These are phyloP conservation scores for Oryza rufipogon DNA, from an alignment of 176 grass and related monocot species.

Conservation along the genomic window DNA sequence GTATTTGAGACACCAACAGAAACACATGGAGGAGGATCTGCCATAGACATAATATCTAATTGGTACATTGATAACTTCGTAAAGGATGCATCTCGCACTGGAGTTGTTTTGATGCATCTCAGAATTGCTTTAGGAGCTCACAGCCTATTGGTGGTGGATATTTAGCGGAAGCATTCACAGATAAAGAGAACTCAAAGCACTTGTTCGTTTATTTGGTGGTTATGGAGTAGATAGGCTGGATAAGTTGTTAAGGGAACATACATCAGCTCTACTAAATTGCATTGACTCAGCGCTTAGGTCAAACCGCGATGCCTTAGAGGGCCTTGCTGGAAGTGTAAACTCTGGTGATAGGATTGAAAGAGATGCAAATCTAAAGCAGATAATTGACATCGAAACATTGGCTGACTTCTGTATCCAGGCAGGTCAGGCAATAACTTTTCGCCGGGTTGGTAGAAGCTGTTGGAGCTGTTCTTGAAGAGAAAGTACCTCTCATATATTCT, in stretches of 20 bases:
- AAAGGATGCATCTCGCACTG: slow-evolving; percentile 70
- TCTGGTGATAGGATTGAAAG: slow-evolving; percentile 93
- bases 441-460: slow-evolving; percentile 79
- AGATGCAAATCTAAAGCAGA: slow-evolving; percentile 90
- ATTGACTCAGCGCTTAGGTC: slow-evolving; percentile 87
- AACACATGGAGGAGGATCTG: slow-evolving; percentile 73
- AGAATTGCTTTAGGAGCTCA: slow-evolving; percentile 81
- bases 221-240: slow-evolving; percentile 95
- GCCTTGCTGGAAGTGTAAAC: slow-evolving; percentile 79
- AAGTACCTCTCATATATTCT: slow-evolving; percentile 83
- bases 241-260: slow-evolving; percentile 81
- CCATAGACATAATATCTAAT: slow-evolving; percentile 75
- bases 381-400: slow-evolving; percentile 85
- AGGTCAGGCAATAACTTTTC: slow-evolving; percentile 91
- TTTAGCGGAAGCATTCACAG: slow-evolving; percentile 87
- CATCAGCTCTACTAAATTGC: slow-evolving; percentile 87
- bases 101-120: slow-evolving; percentile 61
- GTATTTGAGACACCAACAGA: slow-evolving; percentile 75
- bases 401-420: slow-evolving; percentile 90
- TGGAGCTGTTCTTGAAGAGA: slow-evolving; percentile 82
- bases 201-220: slow-evolving; percentile 86
- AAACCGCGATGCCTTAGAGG: slow-evolving; percentile 86
- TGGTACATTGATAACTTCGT: slow-evolving; percentile 97
- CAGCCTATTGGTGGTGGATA: slow-evolving; percentile 67
- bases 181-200: slow-evolving; percentile 85